These are phyloP conservation scores for Dipodascus albidus DNA, from an alignment of 805 yeast genomes.

Conservation along the genomic window DNA sequence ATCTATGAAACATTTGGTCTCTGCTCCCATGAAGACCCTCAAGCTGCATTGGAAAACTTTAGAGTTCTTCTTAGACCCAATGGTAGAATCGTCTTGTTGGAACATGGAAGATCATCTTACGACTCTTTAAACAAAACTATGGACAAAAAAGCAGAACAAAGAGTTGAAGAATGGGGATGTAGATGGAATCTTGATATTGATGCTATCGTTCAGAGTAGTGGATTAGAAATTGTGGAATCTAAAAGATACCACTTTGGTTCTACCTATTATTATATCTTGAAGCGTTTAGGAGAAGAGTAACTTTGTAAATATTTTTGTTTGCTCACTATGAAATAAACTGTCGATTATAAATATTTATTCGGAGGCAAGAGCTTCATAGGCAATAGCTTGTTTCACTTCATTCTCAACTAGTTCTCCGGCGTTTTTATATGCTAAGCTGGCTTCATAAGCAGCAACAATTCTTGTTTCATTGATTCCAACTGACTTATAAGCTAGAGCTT, in stretches of 20 bases:
- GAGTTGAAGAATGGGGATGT: slow-evolving; percentile 92
- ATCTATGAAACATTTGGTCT: slow-evolving; percentile 89
- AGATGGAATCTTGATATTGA: slow-evolving; percentile 95
- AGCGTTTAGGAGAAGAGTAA: slow-evolving; percentile 2
- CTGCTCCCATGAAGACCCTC: slow-evolving; percentile 94
- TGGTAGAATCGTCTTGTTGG: slow-evolving; percentile 77
- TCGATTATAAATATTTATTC: slow-evolving; percentile 26
- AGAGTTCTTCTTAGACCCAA: slow-evolving; percentile 66
- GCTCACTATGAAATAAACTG: not conserved
- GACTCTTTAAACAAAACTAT: slow-evolving; percentile 66
- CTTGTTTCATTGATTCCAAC: slow-evolving; percentile 80
- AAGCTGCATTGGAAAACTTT: slow-evolving; percentile 67
- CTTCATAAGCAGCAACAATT: slow-evolving; percentile 74
- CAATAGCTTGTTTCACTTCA: slow-evolving; percentile 61
- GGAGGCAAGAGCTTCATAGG: slow-evolving; percentile 55
- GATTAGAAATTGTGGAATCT: slow-evolving; percentile 71
- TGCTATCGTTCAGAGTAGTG: slow-evolving; percentile 71
- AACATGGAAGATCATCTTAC: slow-evolving; percentile 85
- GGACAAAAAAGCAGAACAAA: slow-evolving; percentile 71
- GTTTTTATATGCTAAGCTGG: slow-evolving; percentile 64
- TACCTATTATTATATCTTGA: slow-evolving; percentile 37
- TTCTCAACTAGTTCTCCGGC: slow-evolving; percentile 63
- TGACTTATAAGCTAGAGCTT: slow-evolving; percentile 72
- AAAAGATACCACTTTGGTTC: slow-evolving; percentile 83
- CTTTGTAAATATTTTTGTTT: too few species aligned